These are phyloP conservation scores for Silene coronaria DNA, from an alignment of 179 eudicot genomes.

Conservation along the genomic window DNA sequence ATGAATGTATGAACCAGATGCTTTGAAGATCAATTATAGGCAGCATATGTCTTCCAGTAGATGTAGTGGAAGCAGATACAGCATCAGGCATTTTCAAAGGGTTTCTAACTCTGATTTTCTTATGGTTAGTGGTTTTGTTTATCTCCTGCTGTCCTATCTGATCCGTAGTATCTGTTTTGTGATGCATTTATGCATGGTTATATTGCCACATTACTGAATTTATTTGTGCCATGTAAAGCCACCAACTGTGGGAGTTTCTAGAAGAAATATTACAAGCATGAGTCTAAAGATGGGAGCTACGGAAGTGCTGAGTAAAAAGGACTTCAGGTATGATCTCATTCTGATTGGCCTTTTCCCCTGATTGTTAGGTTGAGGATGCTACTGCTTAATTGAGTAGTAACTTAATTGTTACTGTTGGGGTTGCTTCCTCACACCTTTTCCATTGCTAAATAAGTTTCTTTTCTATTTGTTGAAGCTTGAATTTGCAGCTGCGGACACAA, in stretches of 20 bases:
- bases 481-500: conserved; percentile 37
- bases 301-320: conserved; percentile 27
- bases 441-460: conserved; percentile 5
- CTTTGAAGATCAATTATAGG: conserved; percentile 27
- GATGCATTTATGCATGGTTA: neutral
- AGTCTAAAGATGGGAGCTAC: conserved; percentile 31
- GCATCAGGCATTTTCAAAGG: conserved; percentile 27
- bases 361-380: neutral
- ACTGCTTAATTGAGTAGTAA: neutral
- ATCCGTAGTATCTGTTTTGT: neutral
- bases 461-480: conserved; percentile 25
- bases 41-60: conserved; percentile 24
- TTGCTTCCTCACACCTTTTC: neutral
- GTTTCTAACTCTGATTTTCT: conserved; percentile 31
- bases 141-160: conserved; percentile 8
- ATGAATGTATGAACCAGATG: conserved; percentile 33
- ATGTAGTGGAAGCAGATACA: conserved; percentile 33
- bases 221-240: conserved; percentile 29
- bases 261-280: conserved; percentile 31
- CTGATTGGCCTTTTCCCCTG: neutral
- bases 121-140: conserved; percentile 33
- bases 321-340: conserved; percentile 22
- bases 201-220: neutral
- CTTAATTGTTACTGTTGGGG: neutral
- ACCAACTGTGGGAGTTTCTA: conserved; percentile 30